phyloP scores from a whole-genome alignment of 257 asterid genomes.

The Pogostemon cablin region DNA sequence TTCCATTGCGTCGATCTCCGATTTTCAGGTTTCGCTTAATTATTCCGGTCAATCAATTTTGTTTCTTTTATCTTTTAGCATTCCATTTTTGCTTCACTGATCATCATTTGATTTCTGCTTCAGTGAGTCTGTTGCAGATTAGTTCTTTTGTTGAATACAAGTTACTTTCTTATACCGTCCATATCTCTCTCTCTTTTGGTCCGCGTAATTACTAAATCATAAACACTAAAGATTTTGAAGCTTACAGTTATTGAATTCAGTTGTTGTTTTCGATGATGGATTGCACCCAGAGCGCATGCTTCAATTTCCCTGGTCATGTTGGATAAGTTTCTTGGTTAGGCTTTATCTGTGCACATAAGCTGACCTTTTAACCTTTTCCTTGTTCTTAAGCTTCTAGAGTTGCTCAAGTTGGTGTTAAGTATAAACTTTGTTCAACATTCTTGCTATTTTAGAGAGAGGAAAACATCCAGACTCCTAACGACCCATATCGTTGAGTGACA shows the following conservation, averaged over 20 bases:
- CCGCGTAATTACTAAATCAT: too few relatives aligned
- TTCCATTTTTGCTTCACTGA: neutral
- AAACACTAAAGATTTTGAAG: too few relatives aligned
- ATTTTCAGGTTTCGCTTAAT: constrained; percentile 19
- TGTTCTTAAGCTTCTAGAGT: neutral
- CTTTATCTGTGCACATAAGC: too few relatives aligned
- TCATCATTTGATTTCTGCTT: constrained; percentile 2
- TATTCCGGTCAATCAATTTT: neutral
- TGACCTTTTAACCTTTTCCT: neutral
- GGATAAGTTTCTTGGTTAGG: too few relatives aligned
- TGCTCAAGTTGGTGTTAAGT: neutral
- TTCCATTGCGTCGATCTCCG: constrained; percentile 1
- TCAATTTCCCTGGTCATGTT: too few relatives aligned
- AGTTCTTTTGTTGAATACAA: neutral
- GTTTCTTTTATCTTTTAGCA: neutral
- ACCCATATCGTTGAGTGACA: neutral
- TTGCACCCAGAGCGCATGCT: neutral
- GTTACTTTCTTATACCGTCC: neutral
- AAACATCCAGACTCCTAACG: too few relatives aligned
- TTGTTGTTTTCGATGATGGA: neutral
- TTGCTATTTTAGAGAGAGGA: neutral
- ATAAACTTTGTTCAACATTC: neutral
- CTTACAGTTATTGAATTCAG: neutral
- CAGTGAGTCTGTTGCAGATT: neutral
- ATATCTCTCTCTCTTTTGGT: neutral